Conservation (phyloP, 73 alveolate genomes). For the Effrenium voratum region DNA sequence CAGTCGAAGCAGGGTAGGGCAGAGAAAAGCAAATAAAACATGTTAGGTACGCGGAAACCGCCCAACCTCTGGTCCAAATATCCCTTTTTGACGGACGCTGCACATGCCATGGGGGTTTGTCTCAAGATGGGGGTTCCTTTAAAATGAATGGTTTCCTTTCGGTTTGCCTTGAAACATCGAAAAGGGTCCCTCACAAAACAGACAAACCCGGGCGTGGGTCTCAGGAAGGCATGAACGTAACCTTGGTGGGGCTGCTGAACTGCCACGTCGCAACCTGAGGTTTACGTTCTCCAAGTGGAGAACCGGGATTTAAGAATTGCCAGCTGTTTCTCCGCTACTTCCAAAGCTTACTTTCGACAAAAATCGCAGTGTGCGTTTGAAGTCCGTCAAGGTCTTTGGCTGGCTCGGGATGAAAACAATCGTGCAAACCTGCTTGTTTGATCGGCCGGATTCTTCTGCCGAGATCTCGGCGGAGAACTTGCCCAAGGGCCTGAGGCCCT, state of each 20-base stretch:
- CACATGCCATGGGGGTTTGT: neutral
- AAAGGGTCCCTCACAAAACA: too few species aligned
- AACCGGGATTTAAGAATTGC: neutral
- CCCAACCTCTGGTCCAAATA: neutral
- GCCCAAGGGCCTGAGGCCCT: constrained; percentile 13
- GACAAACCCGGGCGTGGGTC: too few species aligned
- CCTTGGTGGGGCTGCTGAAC: constrained; percentile 46
- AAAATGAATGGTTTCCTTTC: neutral
- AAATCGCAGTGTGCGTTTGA: neutral
- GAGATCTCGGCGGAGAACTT: neutral
- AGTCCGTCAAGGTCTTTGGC: neutral
- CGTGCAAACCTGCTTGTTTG: neutral
- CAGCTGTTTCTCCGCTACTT: neutral
- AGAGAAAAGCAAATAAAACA: too few species aligned
- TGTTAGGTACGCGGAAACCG: neutral
- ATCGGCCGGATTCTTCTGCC: too few species aligned
- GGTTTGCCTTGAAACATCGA: neutral
- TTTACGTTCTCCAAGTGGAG: neutral
- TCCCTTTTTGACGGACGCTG: neutral
- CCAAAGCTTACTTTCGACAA: neutral
- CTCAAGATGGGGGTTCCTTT: neutral
- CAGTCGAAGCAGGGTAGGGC: too few species aligned
- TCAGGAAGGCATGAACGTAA: constrained; percentile 63
- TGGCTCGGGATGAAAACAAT: neutral
- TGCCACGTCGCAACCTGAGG: constrained; percentile 29